A percentile compares a stretch with the other conserved stretches of the same genome.
Evolutionary conservation across 2,329 filamentous ascomycete species (phyloP).

Genomic region (Paecilomyces fulvus): DNA sequence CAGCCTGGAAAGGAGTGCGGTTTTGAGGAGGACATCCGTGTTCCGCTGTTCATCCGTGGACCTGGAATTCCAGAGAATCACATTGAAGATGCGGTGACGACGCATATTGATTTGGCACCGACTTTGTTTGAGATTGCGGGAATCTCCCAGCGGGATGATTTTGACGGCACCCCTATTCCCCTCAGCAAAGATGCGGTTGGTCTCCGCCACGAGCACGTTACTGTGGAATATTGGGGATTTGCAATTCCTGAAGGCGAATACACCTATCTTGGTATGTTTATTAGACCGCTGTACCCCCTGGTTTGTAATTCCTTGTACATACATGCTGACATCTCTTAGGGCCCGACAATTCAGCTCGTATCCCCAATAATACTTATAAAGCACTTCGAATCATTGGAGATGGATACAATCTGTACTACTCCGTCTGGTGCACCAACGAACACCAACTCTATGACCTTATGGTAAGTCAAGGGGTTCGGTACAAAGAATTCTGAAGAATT

Average conservation of each 20-base stretch:
- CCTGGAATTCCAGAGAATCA: conserved; percentile 43
- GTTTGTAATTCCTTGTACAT: background rate
- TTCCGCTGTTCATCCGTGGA: conserved; percentile 52
- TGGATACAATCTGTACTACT: conserved; percentile 32
- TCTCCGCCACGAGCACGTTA: conserved; percentile 46
- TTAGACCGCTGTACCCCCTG: background rate
- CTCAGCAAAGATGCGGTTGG: conserved; percentile 20
- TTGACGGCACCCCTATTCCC: conserved; percentile 50
- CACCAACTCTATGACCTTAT: conserved; percentile 33
- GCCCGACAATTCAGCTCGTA: conserved; percentile 8
- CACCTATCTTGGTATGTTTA: conserved; percentile 16
- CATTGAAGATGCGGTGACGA: conserved; percentile 42
- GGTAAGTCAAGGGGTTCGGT: conserved; percentile 10
- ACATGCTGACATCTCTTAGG: conserved; percentile 6
- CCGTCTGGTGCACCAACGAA: conserved; percentile 34
- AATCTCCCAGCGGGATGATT: conserved; percentile 37
- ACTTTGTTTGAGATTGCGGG: conserved; percentile 46
- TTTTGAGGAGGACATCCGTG: conserved; percentile 52
- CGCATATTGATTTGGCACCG: conserved; percentile 57
- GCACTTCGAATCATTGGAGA: conserved; percentile 27
- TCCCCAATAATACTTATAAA: conserved; percentile 33
- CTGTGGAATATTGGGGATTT: conserved; percentile 50
- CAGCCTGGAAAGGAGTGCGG: conserved; percentile 51
- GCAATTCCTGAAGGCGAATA: conserved; percentile 23
- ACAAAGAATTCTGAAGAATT: background rate